Evolutionary conservation across 371 early-diverging fungal species (phyloP), one percentile per base, ranked within the genome.

Genomic region (Zopfochytrium polystomum): DNA sequence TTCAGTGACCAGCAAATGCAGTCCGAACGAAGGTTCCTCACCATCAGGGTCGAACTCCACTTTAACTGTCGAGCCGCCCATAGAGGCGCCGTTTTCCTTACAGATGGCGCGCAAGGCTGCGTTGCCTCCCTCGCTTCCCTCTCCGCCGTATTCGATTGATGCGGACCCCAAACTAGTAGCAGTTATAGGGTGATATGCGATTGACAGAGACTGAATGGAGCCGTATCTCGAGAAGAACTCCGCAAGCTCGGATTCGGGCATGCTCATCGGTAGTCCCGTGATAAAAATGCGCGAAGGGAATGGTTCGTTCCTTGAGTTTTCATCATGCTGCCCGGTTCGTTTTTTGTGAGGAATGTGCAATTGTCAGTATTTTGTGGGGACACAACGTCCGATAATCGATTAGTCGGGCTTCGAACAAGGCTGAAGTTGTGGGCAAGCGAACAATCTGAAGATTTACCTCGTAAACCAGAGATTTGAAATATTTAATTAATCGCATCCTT

Each of bases 21-120:
- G 51, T 29, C 18, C 44, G 53, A 26, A 46, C 53, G 23, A 26
- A 25, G 18, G 48, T 23, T 15, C 44, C 76, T 50, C 73, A 80
- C 78, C 86, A 65, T 67, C 75, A 27, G 75, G 72, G 66, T 87
- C 87, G 55, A 84, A 74, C 56, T 81, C 79, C n/a, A 88, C 86
- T 35, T 73, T 80, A 26, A 87, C 76, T 22, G 74, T 74, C 3
- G 74, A 70, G 22, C 78, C 63, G 0, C 82, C 88, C 62, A 86
- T 75, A 34, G 73, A 68, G 18, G 80, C 73, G 11, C 82, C 80
- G 58, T 85, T 81, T 31, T 85, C 82, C 38, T 79, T 77, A 38
- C 79, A 79, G 42, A 80, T 81, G 15, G 88, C 85, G 15, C 53
- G 58, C 51, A 63, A 55, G 13, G 82, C 83, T 2, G 76, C 69